Conservation (phyloP, 306 rosid species). For the Alnus rubra region DNA sequence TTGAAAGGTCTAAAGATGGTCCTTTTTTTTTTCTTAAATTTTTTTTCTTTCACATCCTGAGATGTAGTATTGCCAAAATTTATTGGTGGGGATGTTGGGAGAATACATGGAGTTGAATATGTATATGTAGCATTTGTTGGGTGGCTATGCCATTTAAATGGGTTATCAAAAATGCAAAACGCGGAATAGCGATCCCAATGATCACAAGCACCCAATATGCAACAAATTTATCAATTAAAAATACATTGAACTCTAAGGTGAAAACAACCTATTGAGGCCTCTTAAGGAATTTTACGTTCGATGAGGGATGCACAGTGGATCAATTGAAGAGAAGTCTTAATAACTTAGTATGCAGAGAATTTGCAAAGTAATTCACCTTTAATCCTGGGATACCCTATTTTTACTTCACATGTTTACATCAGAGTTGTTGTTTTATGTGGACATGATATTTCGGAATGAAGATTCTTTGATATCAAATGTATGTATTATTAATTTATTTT, state of each 20-base stretch:
- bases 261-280: neutral
- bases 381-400: neutral
- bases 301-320: neutral
- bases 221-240: no score
- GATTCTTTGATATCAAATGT: neutral
- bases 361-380: neutral
- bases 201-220: no score
- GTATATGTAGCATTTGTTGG: neutral
- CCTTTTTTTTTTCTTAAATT: no score
- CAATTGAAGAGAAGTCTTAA: neutral
- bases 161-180: neutral
- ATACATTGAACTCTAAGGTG: neutral
- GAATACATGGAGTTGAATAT: neutral
- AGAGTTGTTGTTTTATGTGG: neutral
- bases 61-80: neutral
- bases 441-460: neutral
- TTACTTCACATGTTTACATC: neutral
- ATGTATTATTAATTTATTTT: neutral
- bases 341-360: neutral
- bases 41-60: neutral
- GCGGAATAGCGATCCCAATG: no score
- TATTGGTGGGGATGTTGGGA: neutral
- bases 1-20: neutral
- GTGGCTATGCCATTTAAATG: neutral
- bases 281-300: neutral